A percentile compares a stretch with the other conserved stretches of the same genome.
Evolutionary conservation across 2,329 filamentous ascomycete genomes (phyloP).

Genomic region (Neoscytalidium dimidiatum): DNA sequence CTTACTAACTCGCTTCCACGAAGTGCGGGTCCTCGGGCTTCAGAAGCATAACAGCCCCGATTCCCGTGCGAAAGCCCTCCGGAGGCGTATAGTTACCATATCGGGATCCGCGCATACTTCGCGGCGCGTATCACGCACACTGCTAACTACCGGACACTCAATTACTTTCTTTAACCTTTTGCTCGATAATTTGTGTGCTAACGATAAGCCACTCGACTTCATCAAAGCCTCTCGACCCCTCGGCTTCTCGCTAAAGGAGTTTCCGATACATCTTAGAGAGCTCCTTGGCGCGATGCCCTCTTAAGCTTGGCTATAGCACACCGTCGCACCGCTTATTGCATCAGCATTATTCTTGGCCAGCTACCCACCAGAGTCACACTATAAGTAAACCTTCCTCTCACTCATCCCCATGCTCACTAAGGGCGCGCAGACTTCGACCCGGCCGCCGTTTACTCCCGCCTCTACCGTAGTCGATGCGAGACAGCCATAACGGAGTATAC

Average conservation of each 20-base stretch:
- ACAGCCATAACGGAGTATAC: not conserved
- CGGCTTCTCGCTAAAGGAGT: constrained; percentile 23
- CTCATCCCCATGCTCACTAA: not conserved
- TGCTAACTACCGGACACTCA: constrained; percentile 24
- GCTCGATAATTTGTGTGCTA: constrained; percentile 21
- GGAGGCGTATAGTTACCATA: constrained; percentile 15
- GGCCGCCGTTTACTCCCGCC: not conserved
- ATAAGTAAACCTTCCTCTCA: constrained; percentile 22
- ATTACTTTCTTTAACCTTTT: constrained; percentile 20
- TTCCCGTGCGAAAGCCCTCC: constrained; percentile 13
- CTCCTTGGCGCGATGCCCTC: constrained; percentile 27
- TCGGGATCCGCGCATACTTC: constrained; percentile 6
- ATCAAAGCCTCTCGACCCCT: constrained; percentile 23
- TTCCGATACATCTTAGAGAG: constrained; percentile 27
- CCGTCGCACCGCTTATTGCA: constrained; percentile 27
- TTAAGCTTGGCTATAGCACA: constrained; percentile 27
- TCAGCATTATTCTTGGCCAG: constrained; percentile 28
- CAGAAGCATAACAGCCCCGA: not conserved
- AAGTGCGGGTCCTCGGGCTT: constrained; percentile 23
- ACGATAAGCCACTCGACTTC: constrained; percentile 23
- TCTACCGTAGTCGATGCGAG: not conserved
- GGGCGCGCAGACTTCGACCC: not conserved
- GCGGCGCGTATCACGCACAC: not conserved
- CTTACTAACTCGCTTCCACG: constrained; percentile 17
- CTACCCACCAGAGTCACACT: constrained; percentile 27